Conservation (phyloP, 2,329 filamentous ascomycete species). For the Microdochium nivale region DNA sequence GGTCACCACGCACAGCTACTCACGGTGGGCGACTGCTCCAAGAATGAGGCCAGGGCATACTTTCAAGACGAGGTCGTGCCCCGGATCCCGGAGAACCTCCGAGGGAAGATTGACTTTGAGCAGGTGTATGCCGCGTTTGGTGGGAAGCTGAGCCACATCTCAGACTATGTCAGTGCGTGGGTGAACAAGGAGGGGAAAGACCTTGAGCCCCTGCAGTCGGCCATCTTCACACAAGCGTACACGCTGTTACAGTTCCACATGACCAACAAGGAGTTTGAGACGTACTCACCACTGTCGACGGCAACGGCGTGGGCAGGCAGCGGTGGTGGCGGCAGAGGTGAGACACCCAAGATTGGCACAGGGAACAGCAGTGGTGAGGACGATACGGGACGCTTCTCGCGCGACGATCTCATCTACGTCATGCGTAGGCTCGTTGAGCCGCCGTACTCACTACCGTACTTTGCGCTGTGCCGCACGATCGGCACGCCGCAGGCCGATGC, state of each 20-base stretch:
- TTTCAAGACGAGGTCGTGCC: not conserved
- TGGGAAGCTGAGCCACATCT: not conserved
- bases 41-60: not conserved
- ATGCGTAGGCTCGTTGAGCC: not conserved
- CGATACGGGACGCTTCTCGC: not conserved
- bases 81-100: not conserved
- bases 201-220: not conserved
- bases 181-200: not conserved
- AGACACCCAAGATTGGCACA: not conserved
- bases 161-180: not conserved
- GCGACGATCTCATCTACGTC: not conserved
- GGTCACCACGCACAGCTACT: not conserved
- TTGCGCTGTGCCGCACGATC: not conserved
- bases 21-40: not conserved
- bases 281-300: not conserved
- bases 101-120: not conserved
- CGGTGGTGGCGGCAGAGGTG: not conserved
- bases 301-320: not conserved
- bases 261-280: not conserved
- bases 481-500: not conserved
- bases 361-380: not conserved
- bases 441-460: not conserved
- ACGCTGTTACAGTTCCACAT: not conserved
- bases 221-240: not conserved
- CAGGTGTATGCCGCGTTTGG: not conserved